Percentiles rank a stretch among this genome's conserved stretches.
phyloP scores from a whole-genome alignment of 345 rosid species.

The Trapa incisa region DNA sequence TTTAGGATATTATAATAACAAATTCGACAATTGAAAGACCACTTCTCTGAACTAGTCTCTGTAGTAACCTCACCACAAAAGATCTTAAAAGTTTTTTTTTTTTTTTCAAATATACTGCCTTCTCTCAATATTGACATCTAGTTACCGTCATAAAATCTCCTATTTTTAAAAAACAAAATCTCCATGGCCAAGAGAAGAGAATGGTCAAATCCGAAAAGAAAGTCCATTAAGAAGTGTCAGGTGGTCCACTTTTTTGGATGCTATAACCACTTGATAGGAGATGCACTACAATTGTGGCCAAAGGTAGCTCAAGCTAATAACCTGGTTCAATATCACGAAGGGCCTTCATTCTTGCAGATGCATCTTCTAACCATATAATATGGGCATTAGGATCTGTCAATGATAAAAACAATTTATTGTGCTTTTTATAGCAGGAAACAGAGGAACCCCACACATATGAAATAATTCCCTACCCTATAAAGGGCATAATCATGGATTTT shows the following conservation, averaged over 20 bases:
- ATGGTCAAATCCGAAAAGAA: not conserved
- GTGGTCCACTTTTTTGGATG: not conserved
- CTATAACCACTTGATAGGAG: not conserved
- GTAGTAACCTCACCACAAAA: not conserved
- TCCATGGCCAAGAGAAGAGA: not conserved
- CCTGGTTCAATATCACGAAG: slow-evolving; percentile 75
- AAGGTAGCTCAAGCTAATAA: slow-evolving; percentile 10
- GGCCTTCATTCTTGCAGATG: slow-evolving; percentile 59
- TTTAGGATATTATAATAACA: not conserved
- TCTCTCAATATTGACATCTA: not conserved
- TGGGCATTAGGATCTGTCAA: slow-evolving; percentile 71
- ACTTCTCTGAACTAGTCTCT: not conserved
- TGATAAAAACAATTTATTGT: slow-evolving; percentile 1
- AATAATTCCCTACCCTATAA: not conserved
- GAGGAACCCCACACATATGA: not conserved
- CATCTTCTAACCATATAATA: slow-evolving; percentile 59
- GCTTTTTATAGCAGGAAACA: not conserved
- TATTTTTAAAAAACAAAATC: not conserved
- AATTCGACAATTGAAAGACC: not conserved
- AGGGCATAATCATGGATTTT: not conserved
- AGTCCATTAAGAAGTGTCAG: not conserved
- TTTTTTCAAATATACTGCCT: not conserved
- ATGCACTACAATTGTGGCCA: not conserved
- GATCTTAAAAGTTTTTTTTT: not conserved
- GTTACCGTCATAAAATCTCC: not conserved